phyloP scores from a whole-genome alignment of 2,329 filamentous ascomycete genomes.

The Aspergillus alliaceus region DNA sequence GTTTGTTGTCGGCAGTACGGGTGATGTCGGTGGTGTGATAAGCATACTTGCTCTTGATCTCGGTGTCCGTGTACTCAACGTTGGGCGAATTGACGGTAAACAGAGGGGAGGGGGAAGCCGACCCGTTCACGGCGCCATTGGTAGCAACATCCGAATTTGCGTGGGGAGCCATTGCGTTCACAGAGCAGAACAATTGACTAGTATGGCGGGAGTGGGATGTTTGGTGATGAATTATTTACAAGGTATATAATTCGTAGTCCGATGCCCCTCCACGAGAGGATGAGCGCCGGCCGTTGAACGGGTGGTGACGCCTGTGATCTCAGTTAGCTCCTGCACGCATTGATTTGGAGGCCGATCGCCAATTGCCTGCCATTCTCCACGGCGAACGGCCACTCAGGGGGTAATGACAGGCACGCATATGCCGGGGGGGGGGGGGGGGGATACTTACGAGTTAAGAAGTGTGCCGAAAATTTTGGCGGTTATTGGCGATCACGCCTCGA shows the following conservation, averaged over 20 bases:
- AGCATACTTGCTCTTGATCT: conserved; percentile 91
- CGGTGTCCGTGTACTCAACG: conserved; percentile 81
- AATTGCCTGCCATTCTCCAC: not conserved
- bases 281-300: conserved; percentile 95
- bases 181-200: conserved; percentile 24
- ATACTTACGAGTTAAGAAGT: conserved; percentile 93
- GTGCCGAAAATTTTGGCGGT: conserved; percentile 98
- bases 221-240: conserved; percentile 41
- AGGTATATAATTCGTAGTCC: conserved; percentile 51
- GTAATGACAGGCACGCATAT: too few species aligned
- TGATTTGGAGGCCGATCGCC: not conserved
- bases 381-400: not conserved
- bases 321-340: not conserved
- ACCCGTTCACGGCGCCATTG: conserved; percentile 57
- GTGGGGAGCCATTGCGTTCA: conserved; percentile 84
- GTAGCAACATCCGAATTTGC: conserved; percentile 61
- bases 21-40: conserved; percentile 91
- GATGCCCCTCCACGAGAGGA: conserved; percentile 80
- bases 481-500: conserved; percentile 58
- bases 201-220: conserved; percentile 55
- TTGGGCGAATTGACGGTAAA: conserved; percentile 92
- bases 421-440: too few species aligned
- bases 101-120: conserved; percentile 51
- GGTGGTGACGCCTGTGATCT: conserved; percentile 75
- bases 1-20: conserved; percentile 69